phyloP scores from a whole-genome alignment of 345 rosid genomes.

The Acer campestre region DNA sequence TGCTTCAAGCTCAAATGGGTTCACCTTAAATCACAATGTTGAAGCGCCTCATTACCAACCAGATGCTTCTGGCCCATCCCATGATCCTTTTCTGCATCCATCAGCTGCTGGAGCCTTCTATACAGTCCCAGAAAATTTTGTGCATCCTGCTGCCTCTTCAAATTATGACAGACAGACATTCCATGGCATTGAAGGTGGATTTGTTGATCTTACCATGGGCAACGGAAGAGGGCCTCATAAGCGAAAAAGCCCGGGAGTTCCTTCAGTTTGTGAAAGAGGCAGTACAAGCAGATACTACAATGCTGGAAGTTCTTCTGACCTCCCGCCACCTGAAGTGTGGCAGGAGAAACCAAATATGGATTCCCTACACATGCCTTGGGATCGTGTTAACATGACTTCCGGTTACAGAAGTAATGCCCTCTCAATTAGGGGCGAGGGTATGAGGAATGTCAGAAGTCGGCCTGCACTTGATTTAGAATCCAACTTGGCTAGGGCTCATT shows the following conservation, averaged over 20 bases:
- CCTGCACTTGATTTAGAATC: constrained; percentile 63
- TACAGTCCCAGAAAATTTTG: constrained; percentile 51
- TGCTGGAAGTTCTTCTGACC: constrained; percentile 68
- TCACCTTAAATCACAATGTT: constrained; percentile 41
- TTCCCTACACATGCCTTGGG: constrained; percentile 55
- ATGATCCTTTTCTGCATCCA: constrained; percentile 48
- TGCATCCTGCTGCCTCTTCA: constrained; percentile 61
- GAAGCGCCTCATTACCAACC: constrained; percentile 60
- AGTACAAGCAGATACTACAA: constrained; percentile 63
- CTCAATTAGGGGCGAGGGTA: constrained; percentile 60
- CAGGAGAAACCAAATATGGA: constrained; percentile 56
- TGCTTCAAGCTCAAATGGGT: constrained; percentile 59
- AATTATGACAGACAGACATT: constrained; percentile 51
- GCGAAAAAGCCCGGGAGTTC: constrained; percentile 70
- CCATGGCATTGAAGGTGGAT: constrained; percentile 51
- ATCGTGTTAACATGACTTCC: constrained; percentile 42
- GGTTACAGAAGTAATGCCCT: constrained; percentile 47
- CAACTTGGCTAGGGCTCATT: constrained; percentile 44
- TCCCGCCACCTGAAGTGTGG: constrained; percentile 50
- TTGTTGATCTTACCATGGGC: constrained; percentile 55
- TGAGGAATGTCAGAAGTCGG: constrained; percentile 82
- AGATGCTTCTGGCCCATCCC: constrained; percentile 52
- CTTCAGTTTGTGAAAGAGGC: constrained; percentile 70
- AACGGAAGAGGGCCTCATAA: constrained; percentile 68
- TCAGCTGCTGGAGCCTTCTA: constrained; percentile 45